Percentiles rank a stretch among this genome's conserved stretches.
These are phyloP conservation scores for Ephemerocybe angulata DNA, from an alignment of 768 basidiomycete genomes.

Conservation along the genomic window DNA sequence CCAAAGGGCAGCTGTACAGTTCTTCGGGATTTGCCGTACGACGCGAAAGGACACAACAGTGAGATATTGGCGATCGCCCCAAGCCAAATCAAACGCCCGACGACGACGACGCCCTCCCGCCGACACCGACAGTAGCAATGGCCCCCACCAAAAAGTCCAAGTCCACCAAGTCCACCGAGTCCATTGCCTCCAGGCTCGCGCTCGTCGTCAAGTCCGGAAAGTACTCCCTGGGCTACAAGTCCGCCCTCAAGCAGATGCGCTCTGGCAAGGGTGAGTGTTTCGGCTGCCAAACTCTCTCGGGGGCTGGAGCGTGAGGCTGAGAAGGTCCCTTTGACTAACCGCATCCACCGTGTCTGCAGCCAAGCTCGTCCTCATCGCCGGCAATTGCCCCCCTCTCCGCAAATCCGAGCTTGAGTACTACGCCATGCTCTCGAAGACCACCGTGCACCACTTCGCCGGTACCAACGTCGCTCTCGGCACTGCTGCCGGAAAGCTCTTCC, in stretches of 20 bases:
- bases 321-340: slow-evolving; percentile 93
- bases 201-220: slow-evolving; percentile 99
- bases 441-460: slow-evolving; percentile 96
- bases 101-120: slow-evolving; percentile 15
- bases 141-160: slow-evolving; percentile 96
- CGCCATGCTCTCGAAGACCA: slow-evolving; percentile 99
- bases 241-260: slow-evolving; percentile 97
- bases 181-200: slow-evolving; percentile 85
- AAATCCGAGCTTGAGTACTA: slow-evolving; percentile 99
- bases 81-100: background rate
- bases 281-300: slow-evolving; percentile 51
- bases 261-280: slow-evolving; percentile 85
- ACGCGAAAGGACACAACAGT: background rate
- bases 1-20: slow-evolving; percentile 7
- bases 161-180: slow-evolving; percentile 88
- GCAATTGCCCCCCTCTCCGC: slow-evolving; percentile 98
- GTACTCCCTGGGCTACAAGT: slow-evolving; percentile 96
- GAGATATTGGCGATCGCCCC: background rate
- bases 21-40: slow-evolving; percentile 8
- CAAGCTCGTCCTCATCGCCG: slow-evolving; percentile 97
- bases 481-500: slow-evolving; percentile 98
- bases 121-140: slow-evolving; percentile 50
- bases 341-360: slow-evolving; percentile 55
- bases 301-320: slow-evolving; percentile 99
- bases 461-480: slow-evolving; percentile 98